Evolutionary conservation across 2,329 filamentous ascomycete genomes (phyloP), one percentile per base, ranked within the genome.

Genomic region (Trichoderma afroharzianum): DNA sequence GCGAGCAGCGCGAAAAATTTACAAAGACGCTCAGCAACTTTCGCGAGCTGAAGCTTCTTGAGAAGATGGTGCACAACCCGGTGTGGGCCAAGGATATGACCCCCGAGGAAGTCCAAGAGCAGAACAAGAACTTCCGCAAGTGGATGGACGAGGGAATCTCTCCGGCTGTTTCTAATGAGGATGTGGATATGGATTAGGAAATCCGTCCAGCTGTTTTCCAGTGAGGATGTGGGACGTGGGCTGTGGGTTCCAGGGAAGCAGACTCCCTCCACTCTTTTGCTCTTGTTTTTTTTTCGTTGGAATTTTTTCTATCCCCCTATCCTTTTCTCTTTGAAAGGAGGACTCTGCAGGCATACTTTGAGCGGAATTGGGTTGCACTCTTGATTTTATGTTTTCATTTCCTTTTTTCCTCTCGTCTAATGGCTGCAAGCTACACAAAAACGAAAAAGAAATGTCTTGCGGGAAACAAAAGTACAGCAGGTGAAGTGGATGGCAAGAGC

Each of bases 41-140:
- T 81, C 92, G 93, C 28, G 87, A 93, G 74, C 85, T 85, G 75
- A 92, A 90, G 80, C 83, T 95, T 78, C 87, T 88, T 74, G 92
- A 96, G 86, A 96, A 95, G 85, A 85, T 94, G 80, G 89, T 97
- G 74, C 91, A 91, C 82, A 92, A 95, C 85, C 91, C 91, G 72
- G 88, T 93, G 73, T 95, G 94, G 82, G 86, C 97, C 80, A 89
- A 93, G 81, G 92, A 93, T 69, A 85, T 93, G 81, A 92, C 91
- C 80, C 92, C 93, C 81, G 92, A 92, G 75, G 88, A 92, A 76
- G 90, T 92, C n/a, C 85, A 92, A 78, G 88, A 91, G 80, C 90
- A 90, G 75, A 95, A 95, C 82, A 88, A 90, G 77, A 87, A 88
- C 71, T 89, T 86, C 76, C 81, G 84, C 74, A 84, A 81, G 72